Base-by-base conservation (phyloP, 176 grass and related monocot species). In the Puccinellia tenuiflora region DNA sequence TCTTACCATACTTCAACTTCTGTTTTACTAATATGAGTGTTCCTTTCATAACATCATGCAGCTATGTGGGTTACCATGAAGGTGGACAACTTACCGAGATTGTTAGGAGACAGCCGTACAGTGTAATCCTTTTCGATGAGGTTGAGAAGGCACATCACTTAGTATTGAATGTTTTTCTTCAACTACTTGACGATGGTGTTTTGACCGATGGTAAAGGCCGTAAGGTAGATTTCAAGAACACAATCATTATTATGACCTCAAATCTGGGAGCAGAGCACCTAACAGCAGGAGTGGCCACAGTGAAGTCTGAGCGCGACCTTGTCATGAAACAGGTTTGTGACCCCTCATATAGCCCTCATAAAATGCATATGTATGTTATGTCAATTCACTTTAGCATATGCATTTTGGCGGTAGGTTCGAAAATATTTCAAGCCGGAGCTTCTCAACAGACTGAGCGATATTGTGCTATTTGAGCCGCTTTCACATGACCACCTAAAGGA, bases 191-290 rank as follows among this genome's bases (percentile, higher is more conserved):
- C 39, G 79, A 87, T 66, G 85, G 79, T 2, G 31, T 69, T 6
- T 42, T 87, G 9, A 87, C 85, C 20, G 79, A 82, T 53, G 80
- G 86, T 5, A 73, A 79, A 84, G 86, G 80, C 33, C 56, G 52
- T 25, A 79, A 43, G 0, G 81, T 88, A 6, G 86, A 88, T 66
- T 88, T 84, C 74, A 84, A 60, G 2, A 88, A 88, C 62, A 79
- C 86, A 2, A 55, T 88, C 14, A 83, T 88, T 8, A 79, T 88
- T 21, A 73, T 88, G 80, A 88, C 86, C 26, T 83, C 86, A 39
- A 88, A 88, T 63, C 75, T 88, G 1, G 80, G 86, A 4, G 86
- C 80, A 7, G 65, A 84, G 39, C 62, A 84, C 6, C 37, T 88
- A 20, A 40, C 73, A 14, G 14, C 43, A 46, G 43, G 3, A 46